Evolutionary conservation across 2,329 filamentous ascomycete genomes (phyloP).

Genomic region (Fusarium liriodendri): DNA sequence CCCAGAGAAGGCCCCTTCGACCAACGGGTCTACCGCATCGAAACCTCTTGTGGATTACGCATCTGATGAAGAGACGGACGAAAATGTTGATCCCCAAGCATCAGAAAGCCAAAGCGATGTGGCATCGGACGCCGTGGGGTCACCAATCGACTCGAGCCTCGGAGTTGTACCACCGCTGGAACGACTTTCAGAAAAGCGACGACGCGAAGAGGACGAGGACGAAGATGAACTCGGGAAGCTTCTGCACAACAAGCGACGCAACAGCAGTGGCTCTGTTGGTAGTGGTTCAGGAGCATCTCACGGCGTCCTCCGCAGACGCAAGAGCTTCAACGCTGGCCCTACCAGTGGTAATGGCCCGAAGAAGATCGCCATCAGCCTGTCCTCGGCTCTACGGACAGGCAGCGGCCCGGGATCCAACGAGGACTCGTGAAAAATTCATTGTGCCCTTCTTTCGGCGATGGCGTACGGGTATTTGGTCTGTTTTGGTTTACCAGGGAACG

Average conservation of each 20-base stretch:
- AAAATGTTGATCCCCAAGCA: conserved; percentile 67
- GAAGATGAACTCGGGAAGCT: conserved; percentile 92
- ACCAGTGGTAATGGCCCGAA: conserved; percentile 54
- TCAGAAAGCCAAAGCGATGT: conserved; percentile 44
- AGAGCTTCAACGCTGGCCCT: conserved; percentile 56
- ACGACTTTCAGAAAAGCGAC: conserved; percentile 86
- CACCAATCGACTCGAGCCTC: conserved; percentile 40
- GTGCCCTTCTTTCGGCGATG: conserved; percentile 41
- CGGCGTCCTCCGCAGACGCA: conserved; percentile 45
- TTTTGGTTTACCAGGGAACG: conserved; percentile 36
- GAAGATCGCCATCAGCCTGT: conserved; percentile 70
- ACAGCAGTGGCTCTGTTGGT: conserved; percentile 63
- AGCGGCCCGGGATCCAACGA: conserved; percentile 53
- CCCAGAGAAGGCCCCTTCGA: conserved; percentile 50
- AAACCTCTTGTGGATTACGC: conserved; percentile 91
- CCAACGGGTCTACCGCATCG: conserved; percentile 72
- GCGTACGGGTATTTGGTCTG: conserved; percentile 39
- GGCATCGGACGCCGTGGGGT: conserved; percentile 49
- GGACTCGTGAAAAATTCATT: conserved; percentile 46
- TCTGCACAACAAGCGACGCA: conserved; percentile 72
- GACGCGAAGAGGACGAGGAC: conserved; percentile 89
- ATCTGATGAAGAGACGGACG: conserved; percentile 83
- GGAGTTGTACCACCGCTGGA: conserved; percentile 72
- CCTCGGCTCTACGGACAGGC: conserved; percentile 57
- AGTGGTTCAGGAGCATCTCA: conserved; percentile 52